Base-by-base conservation (phyloP, 805 yeast genomes). In the Candida loeiensis region DNA sequence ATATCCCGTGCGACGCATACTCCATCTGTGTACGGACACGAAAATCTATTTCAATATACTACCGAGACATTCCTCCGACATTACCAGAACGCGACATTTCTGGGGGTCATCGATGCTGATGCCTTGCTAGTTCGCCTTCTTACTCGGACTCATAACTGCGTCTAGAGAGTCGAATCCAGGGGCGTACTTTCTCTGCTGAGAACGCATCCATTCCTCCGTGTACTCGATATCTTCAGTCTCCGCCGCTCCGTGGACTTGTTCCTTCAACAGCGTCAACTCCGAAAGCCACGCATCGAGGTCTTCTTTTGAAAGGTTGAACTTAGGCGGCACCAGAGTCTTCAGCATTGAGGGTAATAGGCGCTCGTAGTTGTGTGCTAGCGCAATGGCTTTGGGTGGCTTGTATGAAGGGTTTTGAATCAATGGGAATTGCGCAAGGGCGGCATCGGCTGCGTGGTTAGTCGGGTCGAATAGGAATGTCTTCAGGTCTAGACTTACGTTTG, bases 321-420 rank as follows among this genome's bases (percentile, higher is more conserved):
- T 61, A 2, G 74, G 74, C 2, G 74, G 73, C 12, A 63, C 47
- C 17, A 62, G 63, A 1, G 64, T 55, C 5, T 40, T 52, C 6
- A 63, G 45, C 15, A 69, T 44, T 15, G 63, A 56, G 3, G 71
- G 65, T 16, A 68, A 49, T 17, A 69, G 47, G 43, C 63, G 63
- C 35, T 30, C 43, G 34, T 46, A 80, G 45, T 71, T 71, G 22
- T 69, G 56, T 26, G 80, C 76, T 26, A 79, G 61, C 5, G 77
- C 69, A 11, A 79, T 69, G 0, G 82, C 74, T 43, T 68, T 73
- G 13, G 85, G 83, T 1, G 80, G 76, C 40, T 66, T 71, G 45
- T 59, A 69, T 18, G 61, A 59, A 3, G 80, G 82, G 41, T 79
- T 76, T 27, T 72, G 62, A 12, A 76, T 70, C 28, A 79, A 64